Conservation (phyloP, 2,329 filamentous ascomycete genomes). For the Uncinocarpus reesii region DNA sequence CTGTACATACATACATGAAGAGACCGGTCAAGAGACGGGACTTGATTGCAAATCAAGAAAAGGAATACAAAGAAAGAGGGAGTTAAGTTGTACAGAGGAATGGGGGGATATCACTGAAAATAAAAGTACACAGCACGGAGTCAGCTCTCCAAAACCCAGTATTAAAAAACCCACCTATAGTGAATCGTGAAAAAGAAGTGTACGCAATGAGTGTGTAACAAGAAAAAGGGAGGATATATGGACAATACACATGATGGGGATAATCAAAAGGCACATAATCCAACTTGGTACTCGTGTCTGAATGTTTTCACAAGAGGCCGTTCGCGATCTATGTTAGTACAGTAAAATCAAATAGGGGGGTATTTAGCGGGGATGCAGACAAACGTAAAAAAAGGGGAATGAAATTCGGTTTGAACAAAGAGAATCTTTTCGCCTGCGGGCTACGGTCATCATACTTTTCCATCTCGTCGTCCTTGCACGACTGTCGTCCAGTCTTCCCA, state of each 20-base stretch:
- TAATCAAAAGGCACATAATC: neutral
- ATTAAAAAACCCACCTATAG: neutral
- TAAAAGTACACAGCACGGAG: neutral
- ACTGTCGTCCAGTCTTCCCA: conserved; percentile 78
- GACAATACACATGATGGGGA: neutral
- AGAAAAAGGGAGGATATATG: neutral
- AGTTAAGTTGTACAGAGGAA: neutral
- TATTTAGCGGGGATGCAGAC: neutral
- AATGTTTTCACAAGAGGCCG: neutral
- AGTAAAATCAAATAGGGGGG: neutral
- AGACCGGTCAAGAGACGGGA: neutral
- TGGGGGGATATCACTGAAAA: conserved; percentile 3
- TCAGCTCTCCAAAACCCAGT: neutral
- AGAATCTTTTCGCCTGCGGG: conserved; percentile 1
- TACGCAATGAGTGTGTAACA: too few species aligned
- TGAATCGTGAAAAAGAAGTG: neutral
- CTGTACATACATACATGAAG: neutral
- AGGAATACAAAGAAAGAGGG: conserved; percentile 1
- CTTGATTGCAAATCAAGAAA: neutral
- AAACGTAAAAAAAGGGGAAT: neutral
- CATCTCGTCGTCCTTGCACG: conserved; percentile 35
- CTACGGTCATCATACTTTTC: conserved; percentile 23
- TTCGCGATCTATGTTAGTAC: conserved; percentile 4
- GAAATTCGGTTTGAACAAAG: neutral
- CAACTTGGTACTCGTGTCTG: conserved; percentile 1